Percentiles rank a stretch among this genome's conserved stretches.
These are phyloP conservation scores for Musa troglodytarum DNA, from an alignment of 176 grass and related monocot genomes.

Conservation along the genomic window DNA sequence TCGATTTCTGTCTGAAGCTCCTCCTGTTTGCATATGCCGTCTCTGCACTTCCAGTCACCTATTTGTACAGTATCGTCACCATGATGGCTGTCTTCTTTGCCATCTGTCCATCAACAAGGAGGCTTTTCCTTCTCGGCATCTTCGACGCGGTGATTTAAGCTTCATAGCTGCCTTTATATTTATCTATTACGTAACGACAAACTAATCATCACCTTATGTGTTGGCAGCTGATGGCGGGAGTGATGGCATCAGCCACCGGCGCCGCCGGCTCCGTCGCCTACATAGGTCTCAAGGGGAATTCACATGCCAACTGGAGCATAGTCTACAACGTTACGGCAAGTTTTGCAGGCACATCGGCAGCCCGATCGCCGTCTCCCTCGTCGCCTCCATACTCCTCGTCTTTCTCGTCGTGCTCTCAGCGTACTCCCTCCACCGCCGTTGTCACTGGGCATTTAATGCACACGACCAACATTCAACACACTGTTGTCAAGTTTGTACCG, in stretches of 20 bases:
- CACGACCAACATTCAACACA: too few species aligned
- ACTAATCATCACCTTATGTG: too few species aligned
- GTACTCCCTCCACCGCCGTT: slow-evolving; percentile 41
- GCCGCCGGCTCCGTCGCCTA: slow-evolving; percentile 42
- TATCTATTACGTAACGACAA: too few species aligned
- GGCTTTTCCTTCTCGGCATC: slow-evolving; percentile 31
- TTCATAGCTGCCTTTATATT: too few species aligned
- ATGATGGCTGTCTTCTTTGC: slow-evolving; percentile 22
- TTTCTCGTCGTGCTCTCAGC: slow-evolving; percentile 45
- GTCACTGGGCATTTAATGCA: background rate
- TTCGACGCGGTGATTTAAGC: slow-evolving; percentile 34
- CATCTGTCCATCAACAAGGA: slow-evolving; percentile 28
- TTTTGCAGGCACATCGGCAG: slow-evolving; percentile 52
- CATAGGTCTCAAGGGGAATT: slow-evolving; percentile 56
- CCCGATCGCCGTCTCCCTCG: slow-evolving; percentile 26
- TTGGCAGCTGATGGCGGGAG: slow-evolving; percentile 41
- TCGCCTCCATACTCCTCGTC: slow-evolving; percentile 43
- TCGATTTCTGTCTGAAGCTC: slow-evolving; percentile 28
- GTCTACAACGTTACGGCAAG: slow-evolving; percentile 51
- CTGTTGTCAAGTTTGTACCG: too few species aligned
- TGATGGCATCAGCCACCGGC: slow-evolving; percentile 71
- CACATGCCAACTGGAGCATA: slow-evolving; percentile 44
- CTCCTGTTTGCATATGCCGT: slow-evolving; percentile 46
- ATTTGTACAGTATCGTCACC: slow-evolving; percentile 51
- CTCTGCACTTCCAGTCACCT: slow-evolving; percentile 34